A percentile compares a stretch with the other conserved stretches of the same genome.
Conservation (phyloP, 2,329 filamentous ascomycete genomes). For the Colletotrichum horii region DNA sequence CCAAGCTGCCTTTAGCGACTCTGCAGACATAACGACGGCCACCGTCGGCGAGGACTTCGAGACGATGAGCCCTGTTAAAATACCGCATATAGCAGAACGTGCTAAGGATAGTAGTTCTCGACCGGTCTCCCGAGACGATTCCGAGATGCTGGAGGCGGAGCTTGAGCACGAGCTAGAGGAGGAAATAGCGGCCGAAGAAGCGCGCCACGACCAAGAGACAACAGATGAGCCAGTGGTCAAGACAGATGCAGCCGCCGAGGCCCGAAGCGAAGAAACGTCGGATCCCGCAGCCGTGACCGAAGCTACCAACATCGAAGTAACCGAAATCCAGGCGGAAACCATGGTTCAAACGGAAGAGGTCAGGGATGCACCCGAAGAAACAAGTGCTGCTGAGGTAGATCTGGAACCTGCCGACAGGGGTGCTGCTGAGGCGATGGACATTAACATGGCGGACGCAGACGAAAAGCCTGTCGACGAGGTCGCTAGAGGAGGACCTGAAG, state of each 20-base stretch:
- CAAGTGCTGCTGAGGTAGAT: background rate
- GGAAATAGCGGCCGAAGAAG: background rate
- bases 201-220: background rate
- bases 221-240: background rate
- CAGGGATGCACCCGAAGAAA: background rate
- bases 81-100: background rate
- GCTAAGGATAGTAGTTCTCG: background rate
- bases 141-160: constrained; percentile 3
- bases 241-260: background rate
- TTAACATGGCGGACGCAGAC: constrained; percentile 15
- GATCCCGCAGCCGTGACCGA: background rate
- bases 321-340: background rate
- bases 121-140: background rate
- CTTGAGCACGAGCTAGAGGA: constrained; percentile 14
- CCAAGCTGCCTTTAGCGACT: background rate
- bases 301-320: background rate
- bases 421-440: background rate
- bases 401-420: background rate
- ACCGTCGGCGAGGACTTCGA: constrained; percentile 8
- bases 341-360: background rate
- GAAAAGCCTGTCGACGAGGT: background rate
- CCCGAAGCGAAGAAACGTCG: background rate
- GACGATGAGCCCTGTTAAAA: constrained; percentile 17
- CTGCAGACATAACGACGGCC: background rate
- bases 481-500: background rate